A percentile compares a stretch with the other conserved stretches of the same genome.
These are phyloP conservation scores for Pythium chondricola DNA, from an alignment of 352 stramenopile genomes.

Conservation along the genomic window DNA sequence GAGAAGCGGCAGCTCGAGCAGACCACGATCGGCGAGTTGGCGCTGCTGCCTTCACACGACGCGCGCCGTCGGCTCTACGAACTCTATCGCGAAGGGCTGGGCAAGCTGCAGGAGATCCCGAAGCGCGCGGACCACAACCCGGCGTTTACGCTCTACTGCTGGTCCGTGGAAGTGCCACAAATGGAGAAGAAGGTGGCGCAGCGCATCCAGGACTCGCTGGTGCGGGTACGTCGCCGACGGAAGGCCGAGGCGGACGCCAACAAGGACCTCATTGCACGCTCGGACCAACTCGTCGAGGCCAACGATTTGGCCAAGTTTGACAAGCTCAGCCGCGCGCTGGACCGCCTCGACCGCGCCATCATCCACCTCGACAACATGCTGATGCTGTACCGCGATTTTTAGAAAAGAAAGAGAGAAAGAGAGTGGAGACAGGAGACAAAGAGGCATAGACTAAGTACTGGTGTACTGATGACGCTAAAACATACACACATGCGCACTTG, in stretches of 20 bases:
- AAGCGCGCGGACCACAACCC: slow-evolving; percentile 86
- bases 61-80: slow-evolving; percentile 76
- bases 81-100: slow-evolving; percentile 63
- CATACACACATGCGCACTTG: too few species aligned
- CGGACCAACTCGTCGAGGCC: slow-evolving; percentile 79
- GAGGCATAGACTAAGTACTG: too few species aligned
- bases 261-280: slow-evolving; percentile 86
- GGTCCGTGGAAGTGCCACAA: slow-evolving; percentile 68
- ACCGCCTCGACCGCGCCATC: slow-evolving; percentile 75
- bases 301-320: slow-evolving; percentile 86
- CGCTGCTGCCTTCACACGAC: slow-evolving; percentile 78
- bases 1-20: slow-evolving; percentile 85
- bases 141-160: slow-evolving; percentile 85
- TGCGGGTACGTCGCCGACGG: slow-evolving; percentile 55
- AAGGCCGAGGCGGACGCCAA: slow-evolving; percentile 79
- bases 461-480: too few species aligned
- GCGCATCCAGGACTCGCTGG: slow-evolving; percentile 66
- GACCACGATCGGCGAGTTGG: slow-evolving; percentile 79
- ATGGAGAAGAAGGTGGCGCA: slow-evolving; percentile 60
- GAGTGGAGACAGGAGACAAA: background rate
- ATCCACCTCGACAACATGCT: slow-evolving; percentile 84
- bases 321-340: slow-evolving; percentile 75
- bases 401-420: slow-evolving; percentile 9
- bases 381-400: slow-evolving; percentile 88
- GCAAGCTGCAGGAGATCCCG: slow-evolving; percentile 83